Conservation (phyloP, 192 early-diverging fungal species). For the Backusella circina region DNA sequence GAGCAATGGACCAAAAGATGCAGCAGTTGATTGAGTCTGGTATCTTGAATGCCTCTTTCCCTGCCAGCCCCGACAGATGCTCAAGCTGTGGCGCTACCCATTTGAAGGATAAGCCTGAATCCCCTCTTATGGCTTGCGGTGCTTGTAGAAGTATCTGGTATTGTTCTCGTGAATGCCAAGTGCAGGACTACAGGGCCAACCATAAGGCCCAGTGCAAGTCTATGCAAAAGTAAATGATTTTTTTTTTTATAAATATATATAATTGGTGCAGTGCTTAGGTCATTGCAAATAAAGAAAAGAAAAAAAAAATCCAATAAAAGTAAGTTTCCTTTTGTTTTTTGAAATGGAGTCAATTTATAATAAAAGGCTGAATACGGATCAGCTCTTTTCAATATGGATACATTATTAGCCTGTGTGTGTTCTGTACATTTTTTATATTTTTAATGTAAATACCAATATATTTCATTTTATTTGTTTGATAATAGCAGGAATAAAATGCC, state of each 20-base stretch:
- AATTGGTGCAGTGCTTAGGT: too few species aligned
- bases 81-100: constrained; percentile 41
- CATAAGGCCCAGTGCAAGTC: constrained; percentile 7
- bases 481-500: too few species aligned
- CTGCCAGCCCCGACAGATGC: constrained; percentile 38
- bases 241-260: background rate
- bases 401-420: too few species aligned
- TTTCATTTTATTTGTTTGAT: too few species aligned
- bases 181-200: constrained; percentile 38
- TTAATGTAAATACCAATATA: too few species aligned
- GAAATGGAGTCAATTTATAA: too few species aligned
- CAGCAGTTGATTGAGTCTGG: constrained; percentile 34
- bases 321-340: too few species aligned
- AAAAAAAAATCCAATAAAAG: too few species aligned
- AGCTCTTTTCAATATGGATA: too few species aligned
- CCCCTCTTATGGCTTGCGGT: constrained; percentile 48
- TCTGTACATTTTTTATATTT: too few species aligned
- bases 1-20: constrained; percentile 27
- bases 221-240: constrained; percentile 2
- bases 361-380: too few species aligned
- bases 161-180: constrained; percentile 59
- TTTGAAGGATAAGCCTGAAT: constrained; percentile 32
- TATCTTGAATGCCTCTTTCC: constrained; percentile 41
- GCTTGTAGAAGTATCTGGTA: constrained; percentile 53
- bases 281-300: too few species aligned